Evolutionary conservation across 768 basidiomycete genomes (phyloP).

Genomic region (Boletus subcaerulescens): DNA sequence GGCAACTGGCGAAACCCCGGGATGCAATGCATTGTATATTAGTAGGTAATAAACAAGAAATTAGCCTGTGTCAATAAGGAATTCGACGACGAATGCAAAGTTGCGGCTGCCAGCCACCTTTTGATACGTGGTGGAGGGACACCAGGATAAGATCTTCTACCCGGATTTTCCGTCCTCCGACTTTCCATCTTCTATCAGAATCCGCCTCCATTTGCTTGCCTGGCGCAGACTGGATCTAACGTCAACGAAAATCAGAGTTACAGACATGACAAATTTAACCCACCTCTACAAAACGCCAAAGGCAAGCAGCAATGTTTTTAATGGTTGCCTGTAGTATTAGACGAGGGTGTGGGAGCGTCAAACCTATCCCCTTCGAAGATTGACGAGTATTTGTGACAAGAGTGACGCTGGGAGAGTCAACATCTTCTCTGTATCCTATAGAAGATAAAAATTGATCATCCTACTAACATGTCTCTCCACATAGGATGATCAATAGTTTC

Average conservation of each 20-base stretch:
- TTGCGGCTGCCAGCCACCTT: constrained; percentile 82
- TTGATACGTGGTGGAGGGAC: constrained; percentile 78
- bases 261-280: constrained; percentile 7
- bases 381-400: constrained; percentile 1
- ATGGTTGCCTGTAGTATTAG: not conserved
- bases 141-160: constrained; percentile 71
- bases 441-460: not conserved
- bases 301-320: constrained; percentile 76
- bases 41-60: no score
- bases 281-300: constrained; percentile 65
- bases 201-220: constrained; percentile 57
- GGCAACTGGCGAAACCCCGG: no score
- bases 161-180: constrained; percentile 54
- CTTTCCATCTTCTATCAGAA: constrained; percentile 56
- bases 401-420: constrained; percentile 13
- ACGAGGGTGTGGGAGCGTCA: not conserved
- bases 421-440: constrained; percentile 9
- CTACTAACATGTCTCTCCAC: constrained; percentile 24
- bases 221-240: constrained; percentile 43
- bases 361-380: not conserved
- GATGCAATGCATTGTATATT: no score
- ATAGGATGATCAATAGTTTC: constrained; percentile 10
- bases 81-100: constrained; percentile 51
- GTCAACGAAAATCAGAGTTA: constrained; percentile 1
- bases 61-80: no score